Evolutionary conservation across 1,284 basidiomycete genomes (phyloP).

Genomic region (Rugosomyces carneus): DNA sequence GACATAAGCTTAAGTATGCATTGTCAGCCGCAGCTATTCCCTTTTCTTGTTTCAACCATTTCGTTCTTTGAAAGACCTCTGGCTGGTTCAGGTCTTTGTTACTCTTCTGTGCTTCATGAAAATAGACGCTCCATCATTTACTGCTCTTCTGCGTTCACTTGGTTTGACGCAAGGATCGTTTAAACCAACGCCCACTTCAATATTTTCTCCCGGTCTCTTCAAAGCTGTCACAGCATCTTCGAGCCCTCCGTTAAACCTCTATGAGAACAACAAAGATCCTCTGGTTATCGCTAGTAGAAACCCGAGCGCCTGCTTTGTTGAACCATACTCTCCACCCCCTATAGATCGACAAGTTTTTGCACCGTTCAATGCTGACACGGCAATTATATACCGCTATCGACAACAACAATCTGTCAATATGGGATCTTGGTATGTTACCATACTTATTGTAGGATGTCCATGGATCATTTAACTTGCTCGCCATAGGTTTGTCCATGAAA

Average conservation of each 20-base stretch:
- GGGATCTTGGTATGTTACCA: slow-evolving; percentile 63
- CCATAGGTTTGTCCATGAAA: slow-evolving; percentile 69
- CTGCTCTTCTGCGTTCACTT: slow-evolving; percentile 27
- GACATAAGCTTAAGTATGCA: too few relatives aligned
- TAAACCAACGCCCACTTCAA: slow-evolving; percentile 36
- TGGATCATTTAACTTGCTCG: too few relatives aligned
- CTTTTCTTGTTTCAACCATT: slow-evolving; percentile 1
- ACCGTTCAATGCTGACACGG: slow-evolving; percentile 41
- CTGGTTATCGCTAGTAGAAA: slow-evolving; percentile 2
- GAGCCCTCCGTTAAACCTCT: too few relatives aligned
- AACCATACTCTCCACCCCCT: slow-evolving; percentile 31
- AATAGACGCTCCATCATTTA: slow-evolving; percentile 15
- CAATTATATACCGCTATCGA: slow-evolving; percentile 54
- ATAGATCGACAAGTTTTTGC: slow-evolving; percentile 35
- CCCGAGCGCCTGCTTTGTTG: slow-evolving; percentile 24
- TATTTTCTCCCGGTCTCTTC: too few relatives aligned
- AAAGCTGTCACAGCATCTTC: too few relatives aligned
- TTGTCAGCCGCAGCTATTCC: too few relatives aligned
- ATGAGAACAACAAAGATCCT: slow-evolving; percentile 1
- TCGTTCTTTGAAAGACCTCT: slow-evolving; percentile 7
- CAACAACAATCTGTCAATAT: slow-evolving; percentile 64
- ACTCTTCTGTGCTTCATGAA: slow-evolving; percentile 8
- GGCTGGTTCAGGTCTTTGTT: slow-evolving; percentile 16
- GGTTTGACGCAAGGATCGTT: slow-evolving; percentile 30
- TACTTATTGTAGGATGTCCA: too few relatives aligned